Conservation (phyloP, 208 protist species). For the Acanthamoeba culbertsoni region DNA sequence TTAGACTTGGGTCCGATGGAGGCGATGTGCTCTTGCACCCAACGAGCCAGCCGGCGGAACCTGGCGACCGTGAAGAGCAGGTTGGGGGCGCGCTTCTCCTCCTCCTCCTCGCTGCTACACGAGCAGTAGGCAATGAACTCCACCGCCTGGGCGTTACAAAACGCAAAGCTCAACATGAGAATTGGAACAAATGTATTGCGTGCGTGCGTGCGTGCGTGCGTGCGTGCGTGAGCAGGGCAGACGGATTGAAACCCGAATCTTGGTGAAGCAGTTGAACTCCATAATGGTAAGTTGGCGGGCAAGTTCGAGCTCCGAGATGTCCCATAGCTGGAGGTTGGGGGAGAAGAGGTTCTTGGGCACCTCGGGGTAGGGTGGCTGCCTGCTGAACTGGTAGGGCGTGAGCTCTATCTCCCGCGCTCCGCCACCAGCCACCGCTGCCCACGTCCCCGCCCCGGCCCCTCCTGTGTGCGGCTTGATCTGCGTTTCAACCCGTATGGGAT, state of each 20-base stretch:
- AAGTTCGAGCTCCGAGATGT: not conserved
- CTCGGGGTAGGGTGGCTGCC: conserved; percentile 19
- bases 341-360: conserved; percentile 53
- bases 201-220: no score
- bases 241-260: not conserved
- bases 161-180: not conserved
- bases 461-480: not conserved
- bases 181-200: not conserved
- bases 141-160: not conserved
- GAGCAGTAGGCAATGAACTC: not conserved
- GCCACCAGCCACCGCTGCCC: no score
- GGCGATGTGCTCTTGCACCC: not conserved
- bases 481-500: not conserved
- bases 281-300: conserved; percentile 47
- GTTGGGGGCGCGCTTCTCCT: not conserved
- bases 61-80: not conserved
- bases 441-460: no score
- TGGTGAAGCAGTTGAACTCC: conserved; percentile 21
- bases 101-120: not conserved
- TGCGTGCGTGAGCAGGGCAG: no score
- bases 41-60: not conserved
- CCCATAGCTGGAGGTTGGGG: not conserved
- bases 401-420: not conserved
- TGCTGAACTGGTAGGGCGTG: not conserved
- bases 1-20: not conserved